Conservation (phyloP, 202 grass and related monocot species). For the Zoysia matrella region DNA sequence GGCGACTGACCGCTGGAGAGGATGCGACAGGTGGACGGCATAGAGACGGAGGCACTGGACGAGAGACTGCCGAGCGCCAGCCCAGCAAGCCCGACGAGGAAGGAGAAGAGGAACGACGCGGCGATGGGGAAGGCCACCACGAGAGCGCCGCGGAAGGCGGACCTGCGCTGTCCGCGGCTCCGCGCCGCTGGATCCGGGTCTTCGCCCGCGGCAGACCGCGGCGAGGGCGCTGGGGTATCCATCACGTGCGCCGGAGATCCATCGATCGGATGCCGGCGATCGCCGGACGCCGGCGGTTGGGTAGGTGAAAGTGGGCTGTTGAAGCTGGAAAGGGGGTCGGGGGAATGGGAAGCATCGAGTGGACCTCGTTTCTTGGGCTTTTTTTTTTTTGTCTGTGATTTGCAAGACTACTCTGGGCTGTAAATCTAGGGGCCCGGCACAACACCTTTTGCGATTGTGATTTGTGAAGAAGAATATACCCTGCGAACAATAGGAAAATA, state of each 20-base stretch:
- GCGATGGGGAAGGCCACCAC: conserved; percentile 59
- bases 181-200: conserved; percentile 21
- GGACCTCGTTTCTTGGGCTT: conserved; percentile 37
- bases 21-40: conserved; percentile 86
- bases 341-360: conserved; percentile 18
- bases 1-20: conserved; percentile 72
- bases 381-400: neutral
- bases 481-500: neutral
- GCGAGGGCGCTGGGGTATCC: conserved; percentile 41
- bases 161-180: conserved; percentile 7
- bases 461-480: neutral
- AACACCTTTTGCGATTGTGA: neutral
- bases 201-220: conserved; percentile 18
- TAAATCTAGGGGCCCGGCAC: neutral
- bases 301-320: neutral
- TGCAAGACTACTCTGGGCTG: conserved; percentile 34
- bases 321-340: neutral
- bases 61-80: conserved; percentile 74
- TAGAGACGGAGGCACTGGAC: conserved; percentile 62
- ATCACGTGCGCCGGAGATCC: conserved; percentile 46
- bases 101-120: conserved; percentile 81
- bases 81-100: conserved; percentile 68
- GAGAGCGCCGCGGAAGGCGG: conserved; percentile 55
- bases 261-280: conserved; percentile 42
- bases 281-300: conserved; percentile 44